Percentiles rank a stretch among this genome's conserved stretches.
Evolutionary conservation across 371 early-diverging fungal genomes (phyloP).

Genomic region (Dinochytrium kinnereticum): DNA sequence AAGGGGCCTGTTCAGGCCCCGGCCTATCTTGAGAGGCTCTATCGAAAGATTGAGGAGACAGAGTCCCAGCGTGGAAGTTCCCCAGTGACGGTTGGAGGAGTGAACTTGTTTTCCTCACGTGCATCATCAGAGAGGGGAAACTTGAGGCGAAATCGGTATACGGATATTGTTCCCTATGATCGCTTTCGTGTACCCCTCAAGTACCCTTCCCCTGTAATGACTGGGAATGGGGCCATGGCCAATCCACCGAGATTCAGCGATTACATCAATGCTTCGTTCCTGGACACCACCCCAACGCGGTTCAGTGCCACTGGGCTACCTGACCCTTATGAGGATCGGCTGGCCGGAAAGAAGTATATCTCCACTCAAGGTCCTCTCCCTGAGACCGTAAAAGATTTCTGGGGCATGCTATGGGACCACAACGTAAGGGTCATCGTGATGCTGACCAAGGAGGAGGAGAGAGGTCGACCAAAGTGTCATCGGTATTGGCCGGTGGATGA

Average conservation of each 20-base stretch:
- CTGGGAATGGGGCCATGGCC: constrained; percentile 24
- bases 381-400: constrained; percentile 84
- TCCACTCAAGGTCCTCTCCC: constrained; percentile 89
- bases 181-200: constrained; percentile 42
- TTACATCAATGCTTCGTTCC: constrained; percentile 82
- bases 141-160: constrained; percentile 66
- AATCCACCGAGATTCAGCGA: constrained; percentile 42
- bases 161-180: constrained; percentile 79
- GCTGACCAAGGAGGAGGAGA: constrained; percentile 86
- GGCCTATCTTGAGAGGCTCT: constrained; percentile 26
- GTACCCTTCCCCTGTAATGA: constrained; percentile 22
- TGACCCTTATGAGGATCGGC: neutral
- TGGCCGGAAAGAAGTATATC: constrained; percentile 63
- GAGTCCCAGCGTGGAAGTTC: constrained; percentile 23
- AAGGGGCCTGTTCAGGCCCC: constrained; percentile 17
- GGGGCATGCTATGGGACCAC: constrained; percentile 91
- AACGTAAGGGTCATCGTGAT: constrained; percentile 78
- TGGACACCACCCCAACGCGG: constrained; percentile 31
- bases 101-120: constrained; percentile 15
- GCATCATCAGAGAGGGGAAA: constrained; percentile 31
- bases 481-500: constrained; percentile 75
- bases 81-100: neutral
- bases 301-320: constrained; percentile 4
- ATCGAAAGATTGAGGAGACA: constrained; percentile 28
- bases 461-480: constrained; percentile 75